Evolutionary conservation across 352 stramenopile genomes (phyloP), one percentile per base, ranked within the genome.

Genomic region (Globisporangium sylvaticum): DNA sequence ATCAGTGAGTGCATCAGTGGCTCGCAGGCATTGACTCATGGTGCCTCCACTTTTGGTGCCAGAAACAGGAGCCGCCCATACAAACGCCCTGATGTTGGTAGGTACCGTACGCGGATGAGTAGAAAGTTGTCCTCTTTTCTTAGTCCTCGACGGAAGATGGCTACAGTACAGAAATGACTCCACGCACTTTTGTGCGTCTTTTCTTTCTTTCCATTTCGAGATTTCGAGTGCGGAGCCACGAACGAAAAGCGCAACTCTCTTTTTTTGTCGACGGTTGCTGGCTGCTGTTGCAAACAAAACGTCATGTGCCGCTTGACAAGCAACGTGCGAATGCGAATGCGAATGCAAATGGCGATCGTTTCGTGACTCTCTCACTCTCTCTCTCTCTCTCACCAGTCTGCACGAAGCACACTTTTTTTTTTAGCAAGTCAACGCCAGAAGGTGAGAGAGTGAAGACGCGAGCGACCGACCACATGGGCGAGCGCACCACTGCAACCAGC

Each of bases 151-250:
- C 14, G 18, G 29, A 37, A 42, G 25, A 60, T 60, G 54, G 54
- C 54, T 60, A 60, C 54, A 60, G 54, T 60, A 60, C 54, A 60
- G 54, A 60, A 34, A 60, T 60, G 54, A 60, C 54, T 44, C 54
- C 18, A 39, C 18, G 31, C 31, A 37, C 31, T 5, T 37, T 37
- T 37, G 31, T 48, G 42, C 42, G 54, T 27, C 54, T 60, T 37
- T 60, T 37, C 31, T 37, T 37, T 60, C 54, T 60, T 60, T 60
- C 54, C 29, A 60, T 57, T 34, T 24, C 20, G 52, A 57, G 27
- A 59, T 1, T 37, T 12, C 31, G 31, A 37, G 31, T 32, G n/a
- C 18, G 6, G 2, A 24, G 18, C 18, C 42, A 50, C 42, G 42
- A 50, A 50, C 42, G 42, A n/a, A 50, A 12, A 12, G 37, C 37